Conservation (phyloP, 805 yeast species). For the Saccharomycopsis babjevae region DNA sequence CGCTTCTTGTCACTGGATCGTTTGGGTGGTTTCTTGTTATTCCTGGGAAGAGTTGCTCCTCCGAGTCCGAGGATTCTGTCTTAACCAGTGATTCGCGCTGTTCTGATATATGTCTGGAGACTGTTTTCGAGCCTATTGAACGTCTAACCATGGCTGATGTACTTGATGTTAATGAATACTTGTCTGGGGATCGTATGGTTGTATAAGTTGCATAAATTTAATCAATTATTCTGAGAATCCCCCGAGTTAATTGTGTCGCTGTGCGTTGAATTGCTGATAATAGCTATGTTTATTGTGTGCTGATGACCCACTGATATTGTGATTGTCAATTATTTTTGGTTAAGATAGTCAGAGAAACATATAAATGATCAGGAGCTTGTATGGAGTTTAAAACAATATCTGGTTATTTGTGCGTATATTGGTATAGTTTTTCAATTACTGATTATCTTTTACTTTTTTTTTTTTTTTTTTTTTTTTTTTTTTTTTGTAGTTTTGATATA, state of each 20-base stretch:
- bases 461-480: background rate
- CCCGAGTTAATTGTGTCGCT: too few relatives aligned
- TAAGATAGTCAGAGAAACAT: too few relatives aligned
- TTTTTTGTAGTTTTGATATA: background rate
- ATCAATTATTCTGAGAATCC: too few relatives aligned
- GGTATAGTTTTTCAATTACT: background rate
- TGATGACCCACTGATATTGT: too few relatives aligned
- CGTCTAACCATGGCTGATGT: background rate
- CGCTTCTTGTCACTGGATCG: constrained; percentile 8
- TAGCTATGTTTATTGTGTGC: too few relatives aligned
- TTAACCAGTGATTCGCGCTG: background rate
- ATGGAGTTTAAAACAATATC: background rate
- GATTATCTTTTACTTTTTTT: background rate
- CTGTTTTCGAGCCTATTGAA: background rate
- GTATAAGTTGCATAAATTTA: too few relatives aligned
- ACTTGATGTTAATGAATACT: background rate
- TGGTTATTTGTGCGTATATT: background rate
- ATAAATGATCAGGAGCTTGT: background rate
- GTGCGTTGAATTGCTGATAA: too few relatives aligned
- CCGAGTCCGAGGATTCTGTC: background rate
- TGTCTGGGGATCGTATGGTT: too few relatives aligned
- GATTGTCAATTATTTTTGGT: too few relatives aligned
- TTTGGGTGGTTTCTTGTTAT: constrained; percentile 11
- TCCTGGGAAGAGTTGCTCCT: background rate
- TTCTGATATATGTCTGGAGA: background rate